A percentile compares a stretch with the other conserved stretches of the same genome.
phyloP scores from a whole-genome alignment of 352 stramenopile genomes.

The Phytophthora rubi region DNA sequence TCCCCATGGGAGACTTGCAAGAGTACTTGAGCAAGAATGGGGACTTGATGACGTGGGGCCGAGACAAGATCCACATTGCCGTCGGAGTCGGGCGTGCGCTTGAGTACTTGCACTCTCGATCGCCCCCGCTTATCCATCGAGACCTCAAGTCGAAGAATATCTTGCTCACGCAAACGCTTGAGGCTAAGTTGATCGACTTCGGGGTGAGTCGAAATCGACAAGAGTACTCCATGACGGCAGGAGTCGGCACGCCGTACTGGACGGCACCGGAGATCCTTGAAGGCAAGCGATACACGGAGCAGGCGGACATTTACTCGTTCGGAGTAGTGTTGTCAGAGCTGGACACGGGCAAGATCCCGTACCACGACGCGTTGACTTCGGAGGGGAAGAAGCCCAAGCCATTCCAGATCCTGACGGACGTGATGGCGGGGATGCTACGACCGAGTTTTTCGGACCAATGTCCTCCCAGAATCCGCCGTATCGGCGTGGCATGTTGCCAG shows the following conservation, averaged over 20 bases:
- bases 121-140: slow-evolving; percentile 34
- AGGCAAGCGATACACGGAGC: slow-evolving; percentile 22
- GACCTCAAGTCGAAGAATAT: slow-evolving; percentile 51
- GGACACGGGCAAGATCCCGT: slow-evolving; percentile 34
- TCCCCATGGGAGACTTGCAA: slow-evolving; percentile 45
- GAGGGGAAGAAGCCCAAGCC: slow-evolving; percentile 38
- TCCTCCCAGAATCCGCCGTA: not conserved
- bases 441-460: not conserved
- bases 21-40: slow-evolving; percentile 26
- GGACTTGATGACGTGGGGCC: slow-evolving; percentile 25
- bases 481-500: not conserved
- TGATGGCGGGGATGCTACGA: slow-evolving; percentile 9
- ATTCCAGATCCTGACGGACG: slow-evolving; percentile 35
- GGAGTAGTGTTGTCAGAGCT: slow-evolving; percentile 44
- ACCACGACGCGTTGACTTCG: slow-evolving; percentile 21
- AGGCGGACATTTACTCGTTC: slow-evolving; percentile 46
- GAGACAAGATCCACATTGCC: slow-evolving; percentile 40
- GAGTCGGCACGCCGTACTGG: slow-evolving; percentile 34
- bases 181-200: slow-evolving; percentile 68
- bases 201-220: slow-evolving; percentile 26
- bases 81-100: slow-evolving; percentile 38
- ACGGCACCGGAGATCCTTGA: slow-evolving; percentile 38
- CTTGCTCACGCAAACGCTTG: slow-evolving; percentile 63
- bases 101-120: slow-evolving; percentile 33
- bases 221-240: slow-evolving; percentile 29